Base-by-base conservation (phyloP, 768 basidiomycete species). In the Naganishia vishniacii region DNA sequence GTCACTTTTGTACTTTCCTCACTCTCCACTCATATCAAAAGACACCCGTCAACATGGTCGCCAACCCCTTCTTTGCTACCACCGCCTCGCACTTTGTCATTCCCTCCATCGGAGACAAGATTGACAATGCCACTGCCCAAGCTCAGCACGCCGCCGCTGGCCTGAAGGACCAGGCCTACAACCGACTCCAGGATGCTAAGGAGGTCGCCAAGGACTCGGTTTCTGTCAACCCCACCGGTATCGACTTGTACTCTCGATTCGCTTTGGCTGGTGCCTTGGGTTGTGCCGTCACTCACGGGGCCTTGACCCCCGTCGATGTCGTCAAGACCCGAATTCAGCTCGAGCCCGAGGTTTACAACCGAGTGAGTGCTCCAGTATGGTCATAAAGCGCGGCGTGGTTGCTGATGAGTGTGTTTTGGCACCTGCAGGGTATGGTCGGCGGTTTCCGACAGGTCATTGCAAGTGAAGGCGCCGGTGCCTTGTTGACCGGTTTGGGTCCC, bases 271-370 rank as follows among this genome's bases (percentile, higher is more conserved):
- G 75, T 73, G 75, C 75, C 67, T 70, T 77, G 37, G 75, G 75
- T 65, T 77, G 75, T 69, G 75, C 75, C 65, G 64, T 77, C 67
- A 77, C 75, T 67, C 75, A 77, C 75, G 75, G 75, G 72, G 74
- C 74, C 49, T 68, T 77, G 34, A 75, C 74, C 71, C 78, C 78
- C 47, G 45, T 77, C 88, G 91, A 94, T 89, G 91, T 94, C 72
- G 91, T 97, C 75, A 97, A 99, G 80, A 99, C 95, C 23, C 89
- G 95, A 28, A 93, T 97, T 86, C 95, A 99, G 76, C 82, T 99
- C n/a, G 88, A 89, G 75, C 75, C 75, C 67, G 75, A 77, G 71
- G 72, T 77, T 25, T 77, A 77, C 75, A 77, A 77, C 75, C 71
- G 69, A 68, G 75, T 76, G 48, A 69, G 72, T 68, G 9, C 12